Base-by-base conservation (phyloP, 192 early-diverging fungal genomes). In the Podila horticola region DNA sequence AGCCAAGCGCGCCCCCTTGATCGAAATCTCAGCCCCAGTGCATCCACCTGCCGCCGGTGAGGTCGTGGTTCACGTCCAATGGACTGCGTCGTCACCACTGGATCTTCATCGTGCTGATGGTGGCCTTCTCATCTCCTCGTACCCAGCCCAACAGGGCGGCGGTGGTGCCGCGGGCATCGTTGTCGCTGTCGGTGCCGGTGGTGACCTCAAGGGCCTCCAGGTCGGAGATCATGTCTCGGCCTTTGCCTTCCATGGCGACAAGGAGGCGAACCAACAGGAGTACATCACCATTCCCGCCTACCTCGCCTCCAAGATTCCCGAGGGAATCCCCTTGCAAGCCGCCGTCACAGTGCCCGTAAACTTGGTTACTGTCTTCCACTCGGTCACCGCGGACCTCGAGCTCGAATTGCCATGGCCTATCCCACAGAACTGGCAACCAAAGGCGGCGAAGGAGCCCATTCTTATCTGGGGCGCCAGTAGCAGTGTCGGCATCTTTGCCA, bases 401-500 rank as follows among this genome's bases (percentile, higher is more conserved):
- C 66, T 67, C 34, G 66, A 67, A 38, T 24, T 67, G 55, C 66
- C 51, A 52, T 67, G 66, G 66, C 66, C 66, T 2, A 67, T 67
- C 49, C 66, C 52, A 24, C 51, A 58, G 66, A 67, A 58, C 34
- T 67, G 66, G 66, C 28, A 58, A 36, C 55, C 66, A 9, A 33
- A 67, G 55, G 55, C 52, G 52, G 66, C 52, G 51, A 67, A 29
- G 24, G 34, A 58, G 52, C 66, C 66, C 24, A 58, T 67, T 34
- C 66, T 67, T 33, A 22, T 67, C 34, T 67, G 66, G 66, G 66
- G 66, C 24, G 66, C 66, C 31, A 67, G 66, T 41, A 67, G 66
- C 66, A 67, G 66, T 10, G 66, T 67, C 33, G 66, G 66, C n/a
- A 67, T 67, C 7, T 67, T 67, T 17, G 66, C 66, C 66, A 58